Percentiles rank a stretch among this genome's conserved stretches.
Evolutionary conservation across 2,329 filamentous ascomycete species (phyloP).

Genomic region (Lachnellula hyalina): DNA sequence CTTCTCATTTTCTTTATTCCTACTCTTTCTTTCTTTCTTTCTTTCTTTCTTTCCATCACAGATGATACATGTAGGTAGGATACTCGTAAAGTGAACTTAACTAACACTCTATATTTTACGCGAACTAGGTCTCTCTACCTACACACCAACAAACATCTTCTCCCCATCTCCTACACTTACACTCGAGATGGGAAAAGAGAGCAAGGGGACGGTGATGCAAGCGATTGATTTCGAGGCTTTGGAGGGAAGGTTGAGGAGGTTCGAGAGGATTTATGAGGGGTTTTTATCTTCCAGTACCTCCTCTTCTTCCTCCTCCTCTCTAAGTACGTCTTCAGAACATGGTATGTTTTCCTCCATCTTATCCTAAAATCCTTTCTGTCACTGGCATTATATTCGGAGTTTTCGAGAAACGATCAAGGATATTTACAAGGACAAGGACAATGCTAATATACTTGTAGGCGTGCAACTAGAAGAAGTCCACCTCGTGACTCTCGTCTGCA

Average conservation of each 20-base stretch:
- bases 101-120: too few relatives aligned
- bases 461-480: slow-evolving; percentile 9
- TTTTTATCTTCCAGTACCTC: neutral
- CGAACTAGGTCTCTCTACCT: too few relatives aligned
- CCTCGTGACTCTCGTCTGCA: slow-evolving; percentile 16
- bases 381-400: too few relatives aligned
- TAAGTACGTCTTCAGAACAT: neutral
- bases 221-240: slow-evolving; percentile 12
- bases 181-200: neutral
- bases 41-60: neutral
- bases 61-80: too few relatives aligned
- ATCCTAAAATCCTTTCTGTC: too few relatives aligned
- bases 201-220: neutral
- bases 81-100: neutral
- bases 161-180: neutral
- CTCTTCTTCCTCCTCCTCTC: neutral
- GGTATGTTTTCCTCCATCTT: too few relatives aligned
- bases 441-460: too few relatives aligned
- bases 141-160: too few relatives aligned
- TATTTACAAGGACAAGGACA: too few relatives aligned
- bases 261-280: slow-evolving; percentile 15
- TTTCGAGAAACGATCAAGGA: too few relatives aligned
- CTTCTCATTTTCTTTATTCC: neutral
- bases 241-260: slow-evolving; percentile 9
- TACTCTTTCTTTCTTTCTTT: neutral